Percentiles rank a stretch among this genome's conserved stretches.
These are phyloP conservation scores for Oryza brachyantha DNA, from an alignment of 176 grass and related monocot genomes.

Conservation along the genomic window DNA sequence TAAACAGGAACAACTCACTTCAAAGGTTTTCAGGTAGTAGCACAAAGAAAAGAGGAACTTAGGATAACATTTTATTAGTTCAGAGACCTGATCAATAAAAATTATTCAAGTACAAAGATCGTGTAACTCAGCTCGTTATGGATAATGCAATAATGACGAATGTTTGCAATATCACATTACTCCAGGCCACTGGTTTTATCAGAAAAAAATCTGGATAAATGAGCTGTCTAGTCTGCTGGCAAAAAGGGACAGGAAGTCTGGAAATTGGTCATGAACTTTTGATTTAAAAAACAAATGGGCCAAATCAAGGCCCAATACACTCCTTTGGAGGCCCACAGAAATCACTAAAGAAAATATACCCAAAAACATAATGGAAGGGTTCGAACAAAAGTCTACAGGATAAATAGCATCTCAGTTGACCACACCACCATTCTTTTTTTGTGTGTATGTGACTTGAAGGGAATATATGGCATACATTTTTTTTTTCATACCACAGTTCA, in stretches of 20 bases:
- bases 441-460: too few relatives aligned
- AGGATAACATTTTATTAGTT: constrained; percentile 15
- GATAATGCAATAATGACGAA: not conserved
- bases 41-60: constrained; percentile 12
- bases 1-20: constrained; percentile 7
- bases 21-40: constrained; percentile 4
- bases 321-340: too few relatives aligned
- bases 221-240: not conserved
- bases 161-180: constrained; percentile 18
- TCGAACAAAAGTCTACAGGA: too few relatives aligned
- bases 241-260: not conserved
- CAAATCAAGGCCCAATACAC: too few relatives aligned
- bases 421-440: too few relatives aligned
- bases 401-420: too few relatives aligned
- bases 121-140: not conserved
- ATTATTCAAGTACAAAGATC: constrained; percentile 7
- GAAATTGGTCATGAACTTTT: not conserved
- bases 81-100: not conserved
- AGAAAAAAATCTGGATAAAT: not conserved
- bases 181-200: not conserved
- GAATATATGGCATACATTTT: too few relatives aligned
- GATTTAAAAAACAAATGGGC: too few relatives aligned
- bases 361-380: too few relatives aligned
- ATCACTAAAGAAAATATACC: too few relatives aligned
- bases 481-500: too few relatives aligned